Evolutionary conservation across 2,329 filamentous ascomycete species (phyloP).

Genomic region (Microthyrium microscopicum): DNA sequence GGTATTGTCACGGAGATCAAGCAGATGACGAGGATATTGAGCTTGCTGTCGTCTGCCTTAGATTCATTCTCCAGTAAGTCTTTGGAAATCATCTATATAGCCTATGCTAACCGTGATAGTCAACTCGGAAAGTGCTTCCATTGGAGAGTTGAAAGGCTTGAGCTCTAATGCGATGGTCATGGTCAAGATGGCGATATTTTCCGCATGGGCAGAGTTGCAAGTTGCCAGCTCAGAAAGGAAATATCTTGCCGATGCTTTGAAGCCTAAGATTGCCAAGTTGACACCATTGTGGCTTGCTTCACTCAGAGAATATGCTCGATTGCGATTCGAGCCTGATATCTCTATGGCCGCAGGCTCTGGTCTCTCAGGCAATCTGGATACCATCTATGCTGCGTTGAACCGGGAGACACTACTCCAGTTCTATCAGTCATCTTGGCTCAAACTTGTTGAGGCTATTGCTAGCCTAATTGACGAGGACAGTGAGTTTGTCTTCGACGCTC

Average conservation of each 20-base stretch:
- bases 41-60: slow-evolving; percentile 74
- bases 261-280: slow-evolving; percentile 74
- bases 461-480: slow-evolving; percentile 96
- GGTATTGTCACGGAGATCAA: slow-evolving; percentile 96
- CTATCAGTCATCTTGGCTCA: slow-evolving; percentile 95
- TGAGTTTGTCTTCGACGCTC: slow-evolving; percentile 89
- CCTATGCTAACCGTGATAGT: slow-evolving; percentile 15
- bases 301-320: slow-evolving; percentile 76
- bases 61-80: slow-evolving; percentile 91
- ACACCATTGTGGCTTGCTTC: slow-evolving; percentile 91
- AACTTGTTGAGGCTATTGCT: slow-evolving; percentile 90
- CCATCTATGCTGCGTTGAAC: slow-evolving; percentile 87
- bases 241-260: slow-evolving; percentile 75
- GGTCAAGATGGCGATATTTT: slow-evolving; percentile 95
- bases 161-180: slow-evolving; percentile 95
- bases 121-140: slow-evolving; percentile 65
- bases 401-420: slow-evolving; percentile 84
- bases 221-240: slow-evolving; percentile 85
- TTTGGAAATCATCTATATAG: slow-evolving; percentile 26
- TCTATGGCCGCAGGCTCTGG: slow-evolving; percentile 61
- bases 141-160: slow-evolving; percentile 81
- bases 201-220: slow-evolving; percentile 92
- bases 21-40: slow-evolving; percentile 95
- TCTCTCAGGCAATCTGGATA: slow-evolving; percentile 72
- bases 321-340: slow-evolving; percentile 93